These are phyloP conservation scores for Penicillium macrosclerotiorum DNA, from an alignment of 495 filamentous ascomycete species.

Conservation along the genomic window DNA sequence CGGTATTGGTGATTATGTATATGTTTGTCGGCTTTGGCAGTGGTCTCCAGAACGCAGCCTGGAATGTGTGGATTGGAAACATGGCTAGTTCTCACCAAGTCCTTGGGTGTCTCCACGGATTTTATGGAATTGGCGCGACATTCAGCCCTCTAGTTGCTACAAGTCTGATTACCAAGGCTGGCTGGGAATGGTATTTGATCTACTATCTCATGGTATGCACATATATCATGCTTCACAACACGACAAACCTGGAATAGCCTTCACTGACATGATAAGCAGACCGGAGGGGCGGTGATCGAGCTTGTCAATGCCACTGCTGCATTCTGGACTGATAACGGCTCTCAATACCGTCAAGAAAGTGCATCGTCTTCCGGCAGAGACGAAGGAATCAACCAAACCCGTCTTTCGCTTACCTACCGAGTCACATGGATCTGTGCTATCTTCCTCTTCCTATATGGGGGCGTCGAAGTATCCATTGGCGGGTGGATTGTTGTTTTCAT, in stretches of 20 bases:
- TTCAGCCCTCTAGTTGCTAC: constrained; percentile 56
- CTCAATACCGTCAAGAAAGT: constrained; percentile 22
- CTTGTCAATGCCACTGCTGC: constrained; percentile 45
- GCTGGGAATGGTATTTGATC: constrained; percentile 54
- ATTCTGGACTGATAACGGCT: constrained; percentile 57
- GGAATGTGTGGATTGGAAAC: constrained; percentile 61
- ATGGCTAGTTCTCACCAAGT: constrained; percentile 57
- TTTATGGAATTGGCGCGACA: constrained; percentile 57
- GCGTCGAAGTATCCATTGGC: constrained; percentile 73
- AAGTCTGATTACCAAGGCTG: constrained; percentile 48
- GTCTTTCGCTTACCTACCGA: constrained; percentile 38
- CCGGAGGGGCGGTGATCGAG: constrained; percentile 59
- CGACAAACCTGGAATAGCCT: background rate
- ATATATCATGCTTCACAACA: background rate
- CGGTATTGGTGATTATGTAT: constrained; percentile 53
- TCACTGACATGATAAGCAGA: constrained; percentile 34
- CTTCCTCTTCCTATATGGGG: constrained; percentile 72
- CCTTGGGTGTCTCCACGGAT: constrained; percentile 55
- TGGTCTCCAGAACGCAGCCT: constrained; percentile 55
- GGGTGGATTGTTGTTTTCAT: constrained; percentile 64
- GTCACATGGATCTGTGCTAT: constrained; percentile 70
- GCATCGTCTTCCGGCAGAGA: constrained; percentile 13
- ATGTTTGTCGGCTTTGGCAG: constrained; percentile 56
- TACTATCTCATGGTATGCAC: constrained; percentile 58
- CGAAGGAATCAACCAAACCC: constrained; percentile 53